Conservation (phyloP, 176 grass and related monocot species). For the Triticum urartu region DNA sequence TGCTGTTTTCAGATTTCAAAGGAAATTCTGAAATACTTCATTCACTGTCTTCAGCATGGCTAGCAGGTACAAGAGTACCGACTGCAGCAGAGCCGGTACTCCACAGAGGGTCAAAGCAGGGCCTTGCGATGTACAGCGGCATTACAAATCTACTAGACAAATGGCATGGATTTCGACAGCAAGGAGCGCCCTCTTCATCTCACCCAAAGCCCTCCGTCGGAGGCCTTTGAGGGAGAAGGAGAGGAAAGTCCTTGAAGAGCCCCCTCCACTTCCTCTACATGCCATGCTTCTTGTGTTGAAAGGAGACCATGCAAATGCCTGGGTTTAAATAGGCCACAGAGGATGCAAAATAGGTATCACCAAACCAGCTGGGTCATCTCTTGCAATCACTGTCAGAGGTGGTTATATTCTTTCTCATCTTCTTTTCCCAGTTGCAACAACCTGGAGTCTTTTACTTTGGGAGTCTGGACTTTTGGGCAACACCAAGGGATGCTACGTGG, state of each 20-base stretch:
- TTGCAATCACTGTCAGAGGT: constrained; percentile 4
- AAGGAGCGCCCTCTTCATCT: constrained; percentile 25
- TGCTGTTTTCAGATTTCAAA: background rate
- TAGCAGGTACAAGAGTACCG: background rate
- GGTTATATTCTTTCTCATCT: constrained; percentile 34
- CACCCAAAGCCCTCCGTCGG: constrained; percentile 34
- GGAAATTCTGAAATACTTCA: background rate
- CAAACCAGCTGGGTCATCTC: background rate
- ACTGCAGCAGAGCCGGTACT: background rate
- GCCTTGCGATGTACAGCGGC: background rate
- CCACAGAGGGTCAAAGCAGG: background rate
- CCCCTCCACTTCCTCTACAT: background rate
- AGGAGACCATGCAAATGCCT: constrained; percentile 20
- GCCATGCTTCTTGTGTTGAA: constrained; percentile 9
- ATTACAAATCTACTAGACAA: background rate
- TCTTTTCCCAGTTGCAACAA: constrained; percentile 23
- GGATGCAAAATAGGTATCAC: background rate
- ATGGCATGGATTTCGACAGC: background rate
- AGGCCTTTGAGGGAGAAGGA: constrained; percentile 63
- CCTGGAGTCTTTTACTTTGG: background rate
- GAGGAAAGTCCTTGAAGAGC: constrained; percentile 12
- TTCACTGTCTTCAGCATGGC: background rate
- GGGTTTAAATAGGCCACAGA: constrained; percentile 43
- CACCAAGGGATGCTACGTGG: background rate
- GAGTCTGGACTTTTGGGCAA: constrained; percentile 32